phyloP scores from a whole-genome alignment of 2,329 filamentous ascomycete species.

The Penicillium fuscoglaucum region DNA sequence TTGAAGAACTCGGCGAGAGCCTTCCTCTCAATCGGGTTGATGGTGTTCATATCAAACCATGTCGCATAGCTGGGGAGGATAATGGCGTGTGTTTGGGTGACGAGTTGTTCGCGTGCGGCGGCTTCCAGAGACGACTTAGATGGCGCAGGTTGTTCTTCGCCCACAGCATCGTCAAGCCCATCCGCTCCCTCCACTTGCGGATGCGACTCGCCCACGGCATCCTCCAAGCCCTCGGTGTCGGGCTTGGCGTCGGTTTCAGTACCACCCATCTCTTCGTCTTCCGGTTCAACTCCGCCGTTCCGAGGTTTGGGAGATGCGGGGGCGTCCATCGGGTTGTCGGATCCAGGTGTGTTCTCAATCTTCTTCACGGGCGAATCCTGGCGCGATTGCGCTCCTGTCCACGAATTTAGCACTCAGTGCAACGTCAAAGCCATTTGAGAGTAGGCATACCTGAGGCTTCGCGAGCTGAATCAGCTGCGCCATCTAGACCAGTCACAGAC shows the following conservation, averaged over 20 bases:
- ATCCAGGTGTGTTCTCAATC: slow-evolving; percentile 36
- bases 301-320: slow-evolving; percentile 65
- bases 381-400: slow-evolving; percentile 35
- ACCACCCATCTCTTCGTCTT: slow-evolving; percentile 81
- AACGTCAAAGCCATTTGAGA: slow-evolving; percentile 10
- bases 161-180: slow-evolving; percentile 36
- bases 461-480: slow-evolving; percentile 31
- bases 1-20: slow-evolving; percentile 98
- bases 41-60: slow-evolving; percentile 97
- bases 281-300: slow-evolving; percentile 56
- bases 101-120: slow-evolving; percentile 85
- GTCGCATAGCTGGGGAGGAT: slow-evolving; percentile 96
- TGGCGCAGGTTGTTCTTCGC: slow-evolving; percentile 60
- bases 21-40: slow-evolving; percentile 90
- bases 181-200: slow-evolving; percentile 48
- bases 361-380: slow-evolving; percentile 35
- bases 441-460: slow-evolving; percentile 35
- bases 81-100: slow-evolving; percentile 91
- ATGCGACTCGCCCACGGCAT: slow-evolving; percentile 47
- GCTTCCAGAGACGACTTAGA: slow-evolving; percentile 80
- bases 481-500: slow-evolving; percentile 28
- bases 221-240: slow-evolving; percentile 48
- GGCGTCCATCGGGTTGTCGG: slow-evolving; percentile 69
- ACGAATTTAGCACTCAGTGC: slow-evolving; percentile 22
- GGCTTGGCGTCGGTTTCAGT: slow-evolving; percentile 49